Evolutionary conservation across 2,329 filamentous ascomycete species (phyloP).

Genomic region (Endocalyx cinctus): DNA sequence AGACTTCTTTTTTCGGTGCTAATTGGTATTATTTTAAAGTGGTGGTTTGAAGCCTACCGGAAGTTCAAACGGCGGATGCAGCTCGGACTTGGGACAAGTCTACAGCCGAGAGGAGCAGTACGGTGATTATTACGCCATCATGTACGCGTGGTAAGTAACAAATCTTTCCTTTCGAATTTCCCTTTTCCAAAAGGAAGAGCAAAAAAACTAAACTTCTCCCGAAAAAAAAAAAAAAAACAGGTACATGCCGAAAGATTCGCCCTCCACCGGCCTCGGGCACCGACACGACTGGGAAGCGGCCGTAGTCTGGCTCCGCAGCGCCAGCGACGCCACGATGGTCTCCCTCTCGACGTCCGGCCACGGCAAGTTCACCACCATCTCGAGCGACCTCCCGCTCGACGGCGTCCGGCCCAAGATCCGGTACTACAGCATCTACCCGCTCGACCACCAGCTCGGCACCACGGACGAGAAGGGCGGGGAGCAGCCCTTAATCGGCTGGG

Average conservation of each 20-base stretch:
- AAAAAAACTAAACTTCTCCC: no score
- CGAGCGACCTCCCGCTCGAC: constrained; percentile 17
- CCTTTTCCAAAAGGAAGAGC: no score
- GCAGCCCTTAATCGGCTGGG: constrained; percentile 37
- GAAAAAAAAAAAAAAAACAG: no score
- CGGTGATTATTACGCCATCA: constrained; percentile 25
- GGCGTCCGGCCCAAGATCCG: constrained; percentile 25
- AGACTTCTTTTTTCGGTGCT: no score
- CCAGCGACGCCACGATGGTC: constrained; percentile 21
- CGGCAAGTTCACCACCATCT: constrained; percentile 24
- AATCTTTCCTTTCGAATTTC: constrained; percentile 5
- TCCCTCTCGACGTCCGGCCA: constrained; percentile 28
- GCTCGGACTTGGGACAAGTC: constrained; percentile 27
- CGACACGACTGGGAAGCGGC: constrained; percentile 33
- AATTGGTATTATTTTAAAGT: no score
- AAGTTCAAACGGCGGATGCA: constrained; percentile 21
- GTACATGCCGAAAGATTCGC: constrained; percentile 39
- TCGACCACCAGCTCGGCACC: constrained; percentile 32
- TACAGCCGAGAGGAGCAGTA: constrained; percentile 25
- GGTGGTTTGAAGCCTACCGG: constrained; percentile 25
- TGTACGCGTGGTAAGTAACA: constrained; percentile 25
- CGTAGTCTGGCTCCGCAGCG: constrained; percentile 28
- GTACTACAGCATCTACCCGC: constrained; percentile 26
- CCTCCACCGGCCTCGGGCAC: constrained; percentile 29
- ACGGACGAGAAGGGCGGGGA: constrained; percentile 29